phyloP scores from a whole-genome alignment of 768 basidiomycete genomes.

The Boletus sensibilis region DNA sequence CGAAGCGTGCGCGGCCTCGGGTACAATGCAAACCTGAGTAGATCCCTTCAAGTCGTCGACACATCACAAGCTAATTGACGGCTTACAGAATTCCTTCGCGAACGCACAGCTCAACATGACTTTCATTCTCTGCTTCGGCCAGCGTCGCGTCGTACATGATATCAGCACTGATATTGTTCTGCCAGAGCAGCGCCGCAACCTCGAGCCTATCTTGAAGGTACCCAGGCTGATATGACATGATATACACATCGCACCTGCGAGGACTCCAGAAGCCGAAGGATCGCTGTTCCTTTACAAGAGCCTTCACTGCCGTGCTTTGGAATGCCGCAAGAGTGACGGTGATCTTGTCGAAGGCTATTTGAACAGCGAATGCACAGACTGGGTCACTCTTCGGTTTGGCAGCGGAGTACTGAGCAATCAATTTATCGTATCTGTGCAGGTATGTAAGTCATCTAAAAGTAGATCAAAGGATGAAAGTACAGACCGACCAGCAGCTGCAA shows the following conservation, averaged over 20 bases:
- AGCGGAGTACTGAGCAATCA: slow-evolving; percentile 61
- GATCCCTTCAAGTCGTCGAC: slow-evolving; percentile 39
- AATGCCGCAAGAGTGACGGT: slow-evolving; percentile 64
- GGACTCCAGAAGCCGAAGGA: slow-evolving; percentile 91
- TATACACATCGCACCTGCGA: slow-evolving; percentile 84
- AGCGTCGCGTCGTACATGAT: slow-evolving; percentile 82
- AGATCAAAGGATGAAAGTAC: slow-evolving; percentile 10
- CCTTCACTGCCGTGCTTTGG: slow-evolving; percentile 64
- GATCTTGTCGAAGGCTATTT: slow-evolving; percentile 80
- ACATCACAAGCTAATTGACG: neutral
- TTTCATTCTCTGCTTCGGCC: slow-evolving; percentile 60
- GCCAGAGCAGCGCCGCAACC: slow-evolving; percentile 74
- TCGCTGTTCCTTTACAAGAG: slow-evolving; percentile 70
- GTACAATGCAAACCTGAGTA: slow-evolving; percentile 51
- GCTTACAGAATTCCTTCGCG: slow-evolving; percentile 82
- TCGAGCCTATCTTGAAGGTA: slow-evolving; percentile 76
- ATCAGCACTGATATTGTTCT: slow-evolving; percentile 80
- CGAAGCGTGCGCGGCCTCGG: slow-evolving; percentile 54
- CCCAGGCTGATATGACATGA: slow-evolving; percentile 76
- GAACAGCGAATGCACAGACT: slow-evolving; percentile 68
- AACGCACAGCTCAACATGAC: slow-evolving; percentile 63
- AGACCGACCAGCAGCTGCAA: slow-evolving; percentile 82
- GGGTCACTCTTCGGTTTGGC: slow-evolving; percentile 52
- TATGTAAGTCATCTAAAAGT: neutral
- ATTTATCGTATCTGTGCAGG: slow-evolving; percentile 60